Base-by-base conservation (phyloP, 2,329 filamentous ascomycete genomes). In the Fusarium coffeatum region DNA sequence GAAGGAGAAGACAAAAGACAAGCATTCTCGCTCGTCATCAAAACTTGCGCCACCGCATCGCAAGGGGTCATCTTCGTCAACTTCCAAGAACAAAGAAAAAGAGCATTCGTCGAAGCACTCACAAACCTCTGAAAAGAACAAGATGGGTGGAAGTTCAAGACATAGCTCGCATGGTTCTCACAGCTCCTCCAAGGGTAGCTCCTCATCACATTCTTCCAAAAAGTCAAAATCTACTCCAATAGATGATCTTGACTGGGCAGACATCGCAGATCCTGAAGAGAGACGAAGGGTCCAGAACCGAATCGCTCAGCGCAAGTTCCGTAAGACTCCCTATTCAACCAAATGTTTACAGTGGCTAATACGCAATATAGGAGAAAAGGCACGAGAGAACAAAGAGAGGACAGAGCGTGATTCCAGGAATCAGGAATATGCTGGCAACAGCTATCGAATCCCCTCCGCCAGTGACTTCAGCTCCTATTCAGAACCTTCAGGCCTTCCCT, bases 231-330 rank as follows among this genome's bases (percentile, higher is more conserved):
- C 82, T 8, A 81, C 74, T 32, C 50, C 78, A 23, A 86, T 84
- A 68, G 81, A 81, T 5, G 68, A 71, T 32, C 85, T 91, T 68
- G 88, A 93, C 80, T 94, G 92, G 92, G 84, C 87, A 28, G 86
- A 90, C 1, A 85, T 93, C 45, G 87, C 86, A 9, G 90, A 93
- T 72, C 90, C 90, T 0, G 89, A 89, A 64, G 90, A 93, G 80
- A 85, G 92, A 75, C 84, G 92, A 67, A 89, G 90, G 64, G 91
- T 93, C 53, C 92, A 94, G 77, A 94, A 94, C 77, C 87, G 90
- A 56, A 87, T 93, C 65, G 91, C 91, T 3, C 92, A 93, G 75
- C 85, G 91, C 71, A 93, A 93, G 74, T 93, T 93, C 72, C 86
- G 92, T 93, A 85, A 75, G 90, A 73, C 8, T 16, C 8, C 42